These are phyloP conservation scores for Chaetomium sp. DNA, from an alignment of 2,329 filamentous ascomycete species.

Conservation along the genomic window DNA sequence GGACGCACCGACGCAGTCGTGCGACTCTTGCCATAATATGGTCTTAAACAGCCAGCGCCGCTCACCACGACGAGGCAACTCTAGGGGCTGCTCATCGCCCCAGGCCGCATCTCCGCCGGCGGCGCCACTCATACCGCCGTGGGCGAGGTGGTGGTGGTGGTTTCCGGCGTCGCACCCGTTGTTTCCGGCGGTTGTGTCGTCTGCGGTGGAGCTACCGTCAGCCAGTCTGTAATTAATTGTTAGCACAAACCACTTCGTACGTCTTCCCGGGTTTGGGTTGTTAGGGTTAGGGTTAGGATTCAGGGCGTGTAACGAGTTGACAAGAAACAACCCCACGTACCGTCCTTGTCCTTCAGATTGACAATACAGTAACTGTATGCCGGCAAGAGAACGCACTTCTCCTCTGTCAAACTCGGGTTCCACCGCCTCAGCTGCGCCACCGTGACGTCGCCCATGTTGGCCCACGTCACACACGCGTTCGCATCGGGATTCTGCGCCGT, in stretches of 20 bases:
- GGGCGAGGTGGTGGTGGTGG: not conserved
- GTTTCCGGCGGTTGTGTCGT: not conserved
- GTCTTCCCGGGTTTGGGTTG: not conserved
- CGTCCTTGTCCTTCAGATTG: not conserved
- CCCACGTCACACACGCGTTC: not conserved
- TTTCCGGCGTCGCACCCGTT: not conserved
- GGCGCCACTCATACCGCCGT: not conserved
- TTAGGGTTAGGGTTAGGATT: too few species aligned
- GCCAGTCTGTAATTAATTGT: not conserved
- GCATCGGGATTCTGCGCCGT: not conserved
- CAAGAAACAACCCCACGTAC: not conserved
- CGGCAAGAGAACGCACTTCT: not conserved
- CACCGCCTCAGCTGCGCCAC: not conserved
- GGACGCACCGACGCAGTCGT: too few species aligned
- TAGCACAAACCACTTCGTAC: not conserved
- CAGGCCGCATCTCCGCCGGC: not conserved
- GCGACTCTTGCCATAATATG: too few species aligned
- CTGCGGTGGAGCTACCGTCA: not conserved
- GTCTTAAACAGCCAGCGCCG: not conserved
- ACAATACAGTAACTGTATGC: not conserved
- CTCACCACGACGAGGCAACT: not conserved
- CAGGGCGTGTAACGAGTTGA: too few species aligned
- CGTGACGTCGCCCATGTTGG: not conserved
- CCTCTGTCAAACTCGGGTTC: not conserved
- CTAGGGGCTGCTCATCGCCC: not conserved